Conservation (phyloP, 768 basidiomycete genomes). For the Podaxis sp. region DNA sequence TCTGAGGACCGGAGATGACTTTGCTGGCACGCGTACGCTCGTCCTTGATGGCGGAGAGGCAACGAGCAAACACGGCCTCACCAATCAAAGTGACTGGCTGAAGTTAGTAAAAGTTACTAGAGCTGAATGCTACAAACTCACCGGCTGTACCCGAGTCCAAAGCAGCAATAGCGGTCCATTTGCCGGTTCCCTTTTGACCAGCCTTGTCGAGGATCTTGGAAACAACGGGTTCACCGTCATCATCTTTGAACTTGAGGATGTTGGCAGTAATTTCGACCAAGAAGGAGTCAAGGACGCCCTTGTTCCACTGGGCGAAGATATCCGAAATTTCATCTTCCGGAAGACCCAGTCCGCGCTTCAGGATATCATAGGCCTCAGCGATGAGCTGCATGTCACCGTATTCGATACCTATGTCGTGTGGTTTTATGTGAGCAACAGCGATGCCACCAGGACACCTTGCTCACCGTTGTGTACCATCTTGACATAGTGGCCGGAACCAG, state of each 20-base stretch:
- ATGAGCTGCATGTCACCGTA: slow-evolving; percentile 99
- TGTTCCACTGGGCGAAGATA: slow-evolving; percentile 96
- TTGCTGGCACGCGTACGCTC: slow-evolving; percentile 95
- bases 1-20: slow-evolving; percentile 84
- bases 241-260: slow-evolving; percentile 96
- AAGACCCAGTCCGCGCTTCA: slow-evolving; percentile 92
- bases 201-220: slow-evolving; percentile 94
- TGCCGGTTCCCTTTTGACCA: slow-evolving; percentile 99
- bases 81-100: slow-evolving; percentile 92
- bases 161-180: slow-evolving; percentile 98
- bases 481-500: slow-evolving; percentile 95
- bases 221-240: slow-evolving; percentile 89
- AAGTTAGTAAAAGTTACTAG: slow-evolving; percentile 4
- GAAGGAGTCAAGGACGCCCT: slow-evolving; percentile 99
- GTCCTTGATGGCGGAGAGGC: slow-evolving; percentile 94
- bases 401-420: slow-evolving; percentile 78
- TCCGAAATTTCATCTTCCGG: slow-evolving; percentile 87
- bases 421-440: slow-evolving; percentile 12
- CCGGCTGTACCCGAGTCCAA: slow-evolving; percentile 89
- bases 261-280: slow-evolving; percentile 97
- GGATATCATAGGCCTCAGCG: slow-evolving; percentile 97
- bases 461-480: slow-evolving; percentile 99
- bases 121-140: slow-evolving; percentile 31
- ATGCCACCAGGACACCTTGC: slow-evolving; percentile 17
- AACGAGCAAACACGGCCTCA: slow-evolving; percentile 98